Base-by-base conservation (phyloP, 129 eudicot species). In the Glebionis coronaria region DNA sequence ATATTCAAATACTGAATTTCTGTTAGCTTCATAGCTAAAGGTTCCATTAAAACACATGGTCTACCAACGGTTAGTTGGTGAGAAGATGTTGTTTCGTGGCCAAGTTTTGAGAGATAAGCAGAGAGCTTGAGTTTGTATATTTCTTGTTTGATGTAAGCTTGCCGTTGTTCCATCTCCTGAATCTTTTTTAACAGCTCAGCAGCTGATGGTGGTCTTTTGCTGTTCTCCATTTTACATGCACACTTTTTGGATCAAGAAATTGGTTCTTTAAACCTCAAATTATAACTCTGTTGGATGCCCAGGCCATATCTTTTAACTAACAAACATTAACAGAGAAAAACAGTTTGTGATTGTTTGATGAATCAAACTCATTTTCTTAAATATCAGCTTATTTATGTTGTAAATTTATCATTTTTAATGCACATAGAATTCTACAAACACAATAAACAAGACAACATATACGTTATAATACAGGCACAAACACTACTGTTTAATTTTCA, bases 171-270 rank as follows among this genome's bases (percentile, higher is more conserved):
- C 1, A 91, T 76, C 31, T 83, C 96, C 49, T 83, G 85, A 52
- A 91, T 85, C 90, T 73, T 87, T 81, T 79, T 87, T 70, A 91
- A 63, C 5, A 91, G 67, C 75, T 91, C 93, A 74, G 85, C 91
- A 11, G 88, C 82, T 14, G 78, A 75, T 56, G 86, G 78, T 55
- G 77, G 12, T n/a, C 20, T n/a, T 47, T 57, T 45, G 72, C 16
- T n/a, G 46, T 45, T 11, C 20, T 74, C 79, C 73, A 74, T 74
- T 31, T 31, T 4, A 31, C 65, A 56, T n/a, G n/a, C 23, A 62
- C 45, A 47, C 45, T n/a, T 27, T 51, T 9, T 29, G 60, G 58
- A 72, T 72, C 42, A 61, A 72, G 53, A 12, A 59, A 13, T 1
- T 61, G 27, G 12, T 50, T 72, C 44, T 35, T 50, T 49, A 61